These are phyloP conservation scores for Penicillium sp. DNA, from an alignment of 2,329 filamentous ascomycete genomes.

Conservation along the genomic window DNA sequence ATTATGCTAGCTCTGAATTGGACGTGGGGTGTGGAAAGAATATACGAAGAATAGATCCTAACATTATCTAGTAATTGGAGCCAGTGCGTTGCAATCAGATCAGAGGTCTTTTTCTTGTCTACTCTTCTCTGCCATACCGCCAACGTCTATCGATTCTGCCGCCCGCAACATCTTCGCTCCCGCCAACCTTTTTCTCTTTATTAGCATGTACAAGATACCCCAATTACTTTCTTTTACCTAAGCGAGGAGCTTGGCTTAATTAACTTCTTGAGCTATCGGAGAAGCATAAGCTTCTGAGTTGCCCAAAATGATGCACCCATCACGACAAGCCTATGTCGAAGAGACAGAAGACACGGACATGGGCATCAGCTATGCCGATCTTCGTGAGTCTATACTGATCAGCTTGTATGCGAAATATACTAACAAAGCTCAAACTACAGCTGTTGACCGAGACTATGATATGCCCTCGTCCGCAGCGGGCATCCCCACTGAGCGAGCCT, in stretches of 20 bases:
- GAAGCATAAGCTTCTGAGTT: constrained; percentile 16
- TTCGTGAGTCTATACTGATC: constrained; percentile 53
- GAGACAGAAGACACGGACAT: constrained; percentile 63
- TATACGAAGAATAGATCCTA: too few species aligned
- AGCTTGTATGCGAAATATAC: neutral
- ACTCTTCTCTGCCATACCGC: neutral
- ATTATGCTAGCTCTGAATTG: neutral
- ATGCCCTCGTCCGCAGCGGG: constrained; percentile 65
- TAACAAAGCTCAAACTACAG: constrained; percentile 36
- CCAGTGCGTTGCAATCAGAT: neutral
- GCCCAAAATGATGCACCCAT: constrained; percentile 69
- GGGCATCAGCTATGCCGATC: constrained; percentile 61
- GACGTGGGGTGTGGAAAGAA: neutral
- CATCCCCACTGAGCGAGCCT: constrained; percentile 75
- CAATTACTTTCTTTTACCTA: neutral
- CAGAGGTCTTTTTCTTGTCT: neutral
- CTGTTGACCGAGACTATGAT: constrained; percentile 80
- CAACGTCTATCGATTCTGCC: constrained; percentile 25
- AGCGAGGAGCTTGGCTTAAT: neutral
- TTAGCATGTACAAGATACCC: neutral
- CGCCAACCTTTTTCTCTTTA: neutral
- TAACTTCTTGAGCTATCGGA: neutral
- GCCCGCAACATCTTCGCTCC: constrained; percentile 13
- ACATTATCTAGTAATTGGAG: neutral
- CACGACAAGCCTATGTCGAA: constrained; percentile 91